Evolutionary conservation across 2,329 filamentous ascomycete species (phyloP).

Genomic region (Colletotrichum spinosum): DNA sequence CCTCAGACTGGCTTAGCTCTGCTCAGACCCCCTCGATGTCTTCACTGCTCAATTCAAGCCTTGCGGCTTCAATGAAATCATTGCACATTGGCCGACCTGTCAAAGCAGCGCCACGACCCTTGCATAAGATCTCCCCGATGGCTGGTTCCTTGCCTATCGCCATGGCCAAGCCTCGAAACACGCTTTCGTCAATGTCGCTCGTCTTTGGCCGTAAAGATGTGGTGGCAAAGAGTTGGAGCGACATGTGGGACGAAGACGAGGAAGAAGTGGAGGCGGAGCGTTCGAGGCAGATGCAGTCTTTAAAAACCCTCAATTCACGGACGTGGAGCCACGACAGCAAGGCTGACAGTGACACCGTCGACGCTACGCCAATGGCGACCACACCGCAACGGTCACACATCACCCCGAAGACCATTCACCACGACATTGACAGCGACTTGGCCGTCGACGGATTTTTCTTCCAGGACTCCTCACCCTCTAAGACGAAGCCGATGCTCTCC

Average conservation of each 20-base stretch:
- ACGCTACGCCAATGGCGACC: constrained; percentile 50
- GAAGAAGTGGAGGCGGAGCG: constrained; percentile 80
- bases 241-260: constrained; percentile 94
- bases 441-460: constrained; percentile 80
- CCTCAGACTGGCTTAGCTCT: constrained; percentile 82
- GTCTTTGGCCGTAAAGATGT: constrained; percentile 83
- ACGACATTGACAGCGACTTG: constrained; percentile 72
- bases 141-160: constrained; percentile 82
- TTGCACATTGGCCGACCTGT: constrained; percentile 65
- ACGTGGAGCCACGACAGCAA: constrained; percentile 84
- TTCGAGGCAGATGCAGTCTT: constrained; percentile 66
- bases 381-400: constrained; percentile 53
- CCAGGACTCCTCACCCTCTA: constrained; percentile 68
- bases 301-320: constrained; percentile 77
- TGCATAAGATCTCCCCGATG: constrained; percentile 67
- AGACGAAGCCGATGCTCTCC: constrained; percentile 16
- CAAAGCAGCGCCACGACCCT: constrained; percentile 55
- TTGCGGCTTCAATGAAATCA: constrained; percentile 85
- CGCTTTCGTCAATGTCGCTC: constrained; percentile 77
- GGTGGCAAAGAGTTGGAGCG: constrained; percentile 99
- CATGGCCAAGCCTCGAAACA: constrained; percentile 79
- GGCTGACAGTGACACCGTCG: constrained; percentile 56
- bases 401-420: constrained; percentile 44
- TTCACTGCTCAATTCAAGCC: constrained; percentile 84
- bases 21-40: constrained; percentile 83